phyloP scores from a whole-genome alignment of 2,329 filamentous ascomycete genomes.

The Nemania serpens region DNA sequence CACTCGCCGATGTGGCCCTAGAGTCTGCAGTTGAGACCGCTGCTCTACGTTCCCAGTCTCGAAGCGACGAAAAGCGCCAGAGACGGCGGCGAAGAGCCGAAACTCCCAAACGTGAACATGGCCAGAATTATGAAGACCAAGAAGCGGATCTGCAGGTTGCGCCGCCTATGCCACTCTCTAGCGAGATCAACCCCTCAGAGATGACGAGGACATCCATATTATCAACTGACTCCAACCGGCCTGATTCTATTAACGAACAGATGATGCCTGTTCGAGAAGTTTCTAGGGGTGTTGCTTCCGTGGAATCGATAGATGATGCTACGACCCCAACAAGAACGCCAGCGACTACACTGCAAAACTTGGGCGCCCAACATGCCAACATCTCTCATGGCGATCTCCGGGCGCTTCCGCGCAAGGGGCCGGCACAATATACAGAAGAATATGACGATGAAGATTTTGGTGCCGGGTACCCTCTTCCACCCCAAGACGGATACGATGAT shows the following conservation, averaged over 20 bases:
- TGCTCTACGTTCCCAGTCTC: slow-evolving; percentile 48
- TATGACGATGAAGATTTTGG: slow-evolving; percentile 55
- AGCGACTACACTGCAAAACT: slow-evolving; percentile 57
- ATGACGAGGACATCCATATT: slow-evolving; percentile 86
- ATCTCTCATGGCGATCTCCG: slow-evolving; percentile 63
- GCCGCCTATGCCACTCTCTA: slow-evolving; percentile 86
- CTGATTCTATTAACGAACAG: slow-evolving; percentile 69
- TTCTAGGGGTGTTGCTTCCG: slow-evolving; percentile 63
- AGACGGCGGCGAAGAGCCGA: slow-evolving; percentile 59
- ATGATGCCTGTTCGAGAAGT: slow-evolving; percentile 66
- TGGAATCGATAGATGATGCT: slow-evolving; percentile 57
- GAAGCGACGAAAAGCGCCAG: slow-evolving; percentile 54
- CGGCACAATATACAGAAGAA: slow-evolving; percentile 48
- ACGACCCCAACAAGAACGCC: slow-evolving; percentile 64
- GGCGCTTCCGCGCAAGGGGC: slow-evolving; percentile 56
- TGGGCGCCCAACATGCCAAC: slow-evolving; percentile 72
- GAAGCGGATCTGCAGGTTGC: slow-evolving; percentile 60
- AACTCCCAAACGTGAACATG: slow-evolving; percentile 52
- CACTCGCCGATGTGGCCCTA: slow-evolving; percentile 45
- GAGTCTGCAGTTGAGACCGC: slow-evolving; percentile 48
- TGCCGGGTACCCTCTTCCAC: slow-evolving; percentile 45
- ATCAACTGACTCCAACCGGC: slow-evolving; percentile 77
- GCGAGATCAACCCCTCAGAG: slow-evolving; percentile 84
- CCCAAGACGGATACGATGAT: slow-evolving; percentile 45
- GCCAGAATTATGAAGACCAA: slow-evolving; percentile 55